Evolutionary conservation across 2,329 filamentous ascomycete species (phyloP).

Genomic region (Penicillium hordei): DNA sequence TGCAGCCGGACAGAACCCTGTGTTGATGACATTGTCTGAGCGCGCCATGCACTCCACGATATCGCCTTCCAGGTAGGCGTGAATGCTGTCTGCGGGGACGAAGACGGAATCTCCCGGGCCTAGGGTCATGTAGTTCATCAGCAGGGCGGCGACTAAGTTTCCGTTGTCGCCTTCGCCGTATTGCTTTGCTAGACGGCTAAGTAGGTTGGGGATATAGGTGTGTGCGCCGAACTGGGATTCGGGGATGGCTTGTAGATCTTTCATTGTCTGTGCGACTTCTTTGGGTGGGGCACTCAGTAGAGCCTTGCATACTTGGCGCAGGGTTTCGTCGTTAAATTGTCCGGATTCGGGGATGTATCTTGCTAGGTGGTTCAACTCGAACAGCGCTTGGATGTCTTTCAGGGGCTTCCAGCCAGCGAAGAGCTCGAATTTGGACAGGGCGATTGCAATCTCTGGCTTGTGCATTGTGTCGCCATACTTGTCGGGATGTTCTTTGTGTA

Average conservation of each 20-base stretch:
- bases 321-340: slow-evolving; percentile 57
- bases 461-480: slow-evolving; percentile 72
- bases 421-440: slow-evolving; percentile 69
- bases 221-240: slow-evolving; percentile 53
- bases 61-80: slow-evolving; percentile 70
- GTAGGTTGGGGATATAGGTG: slow-evolving; percentile 62
- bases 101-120: slow-evolving; percentile 66
- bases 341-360: slow-evolving; percentile 52
- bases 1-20: slow-evolving; percentile 68
- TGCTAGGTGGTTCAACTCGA: slow-evolving; percentile 56
- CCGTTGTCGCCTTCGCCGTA: slow-evolving; percentile 66
- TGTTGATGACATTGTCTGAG: slow-evolving; percentile 72
- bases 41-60: slow-evolving; percentile 79
- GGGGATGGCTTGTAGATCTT: slow-evolving; percentile 52
- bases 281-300: slow-evolving; percentile 56
- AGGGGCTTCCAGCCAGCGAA: slow-evolving; percentile 74
- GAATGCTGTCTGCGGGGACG: slow-evolving; percentile 71
- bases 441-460: slow-evolving; percentile 77
- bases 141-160: slow-evolving; percentile 65
- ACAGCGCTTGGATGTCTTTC: slow-evolving; percentile 57
- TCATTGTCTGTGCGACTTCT: slow-evolving; percentile 54
- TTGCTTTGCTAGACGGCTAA: slow-evolving; percentile 64
- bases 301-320: slow-evolving; percentile 57
- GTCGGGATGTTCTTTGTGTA: slow-evolving; percentile 64
- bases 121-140: slow-evolving; percentile 72